Evolutionary conservation across 208 protist genomes (phyloP).

Genomic region (Vickermania ingenoplastis): DNA sequence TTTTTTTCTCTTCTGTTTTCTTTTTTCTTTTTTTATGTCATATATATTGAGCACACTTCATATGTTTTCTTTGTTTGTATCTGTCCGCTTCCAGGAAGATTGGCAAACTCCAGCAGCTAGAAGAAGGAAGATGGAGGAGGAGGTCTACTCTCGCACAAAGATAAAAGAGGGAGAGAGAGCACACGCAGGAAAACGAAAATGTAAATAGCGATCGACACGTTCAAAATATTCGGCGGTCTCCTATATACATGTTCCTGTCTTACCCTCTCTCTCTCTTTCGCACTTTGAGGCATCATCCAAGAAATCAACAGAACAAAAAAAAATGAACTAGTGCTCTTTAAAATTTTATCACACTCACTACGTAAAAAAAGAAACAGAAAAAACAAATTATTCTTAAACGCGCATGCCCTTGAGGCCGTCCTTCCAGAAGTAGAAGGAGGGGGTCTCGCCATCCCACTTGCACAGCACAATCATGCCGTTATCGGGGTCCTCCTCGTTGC

Average conservation of each 20-base stretch:
- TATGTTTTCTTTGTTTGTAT: not conserved
- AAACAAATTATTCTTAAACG: slow-evolving; percentile 30
- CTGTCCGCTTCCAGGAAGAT: not conserved
- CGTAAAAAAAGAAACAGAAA: not conserved
- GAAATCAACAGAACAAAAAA: not conserved
- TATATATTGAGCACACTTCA: not conserved
- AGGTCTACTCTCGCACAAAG: too few species aligned
- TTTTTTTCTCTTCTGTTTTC: too few species aligned
- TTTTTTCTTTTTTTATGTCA: not conserved
- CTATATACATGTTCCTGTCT: not conserved
- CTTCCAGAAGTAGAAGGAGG: slow-evolving; percentile 88
- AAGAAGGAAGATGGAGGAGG: too few species aligned
- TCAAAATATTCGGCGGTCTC: not conserved
- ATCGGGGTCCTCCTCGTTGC: slow-evolving; percentile 86
- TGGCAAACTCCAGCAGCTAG: not conserved
- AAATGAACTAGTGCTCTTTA: not conserved
- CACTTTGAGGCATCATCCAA: not conserved
- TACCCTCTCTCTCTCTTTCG: not conserved
- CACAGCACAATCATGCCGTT: slow-evolving; percentile 86
- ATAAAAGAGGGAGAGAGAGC: too few species aligned
- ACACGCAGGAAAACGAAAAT: too few species aligned
- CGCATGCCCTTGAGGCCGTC: slow-evolving; percentile 79
- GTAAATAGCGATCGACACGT: too few species aligned
- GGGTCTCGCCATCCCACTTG: slow-evolving; percentile 80
- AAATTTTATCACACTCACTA: not conserved